Conservation (phyloP, 129 eudicot genomes). For the Flaveria brownii region DNA sequence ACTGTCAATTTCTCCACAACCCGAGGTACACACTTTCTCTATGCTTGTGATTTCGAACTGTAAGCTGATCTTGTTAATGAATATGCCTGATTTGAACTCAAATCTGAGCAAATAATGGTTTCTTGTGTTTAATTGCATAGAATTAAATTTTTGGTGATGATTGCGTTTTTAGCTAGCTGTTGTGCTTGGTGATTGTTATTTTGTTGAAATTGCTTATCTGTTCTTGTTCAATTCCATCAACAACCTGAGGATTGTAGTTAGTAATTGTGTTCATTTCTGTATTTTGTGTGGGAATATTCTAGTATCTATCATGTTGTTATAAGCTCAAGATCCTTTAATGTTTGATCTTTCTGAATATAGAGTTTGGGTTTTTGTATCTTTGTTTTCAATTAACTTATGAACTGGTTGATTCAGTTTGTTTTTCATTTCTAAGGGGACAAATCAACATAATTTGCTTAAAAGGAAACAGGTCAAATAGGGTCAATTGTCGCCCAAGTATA, state of each 20-base stretch:
- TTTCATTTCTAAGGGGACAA: neutral
- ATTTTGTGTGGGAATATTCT: neutral
- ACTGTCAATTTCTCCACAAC: conserved; percentile 29
- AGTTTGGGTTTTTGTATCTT: too few relatives aligned
- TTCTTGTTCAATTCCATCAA: too few relatives aligned
- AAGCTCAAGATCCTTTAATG: neutral
- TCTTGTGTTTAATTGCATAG: neutral
- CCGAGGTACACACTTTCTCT: conserved; percentile 44
- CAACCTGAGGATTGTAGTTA: neutral
- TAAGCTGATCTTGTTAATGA: neutral
- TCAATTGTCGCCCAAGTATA: neutral
- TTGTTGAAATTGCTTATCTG: neutral
- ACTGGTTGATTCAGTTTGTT: neutral
- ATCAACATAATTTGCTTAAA: neutral
- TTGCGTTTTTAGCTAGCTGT: neutral
- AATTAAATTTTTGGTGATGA: neutral
- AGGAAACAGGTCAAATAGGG: neutral
- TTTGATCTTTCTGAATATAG: neutral
- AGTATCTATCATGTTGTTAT: neutral
- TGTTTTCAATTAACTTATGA: too few relatives aligned
- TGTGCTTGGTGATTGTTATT: neutral
- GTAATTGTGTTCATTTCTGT: neutral
- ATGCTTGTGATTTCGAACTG: too few relatives aligned
- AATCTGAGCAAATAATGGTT: neutral
- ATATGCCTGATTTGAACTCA: neutral